Percentiles rank a stretch among this genome's conserved stretches.
Conservation (phyloP, 306 rosid genomes). For the Castanea crenata region DNA sequence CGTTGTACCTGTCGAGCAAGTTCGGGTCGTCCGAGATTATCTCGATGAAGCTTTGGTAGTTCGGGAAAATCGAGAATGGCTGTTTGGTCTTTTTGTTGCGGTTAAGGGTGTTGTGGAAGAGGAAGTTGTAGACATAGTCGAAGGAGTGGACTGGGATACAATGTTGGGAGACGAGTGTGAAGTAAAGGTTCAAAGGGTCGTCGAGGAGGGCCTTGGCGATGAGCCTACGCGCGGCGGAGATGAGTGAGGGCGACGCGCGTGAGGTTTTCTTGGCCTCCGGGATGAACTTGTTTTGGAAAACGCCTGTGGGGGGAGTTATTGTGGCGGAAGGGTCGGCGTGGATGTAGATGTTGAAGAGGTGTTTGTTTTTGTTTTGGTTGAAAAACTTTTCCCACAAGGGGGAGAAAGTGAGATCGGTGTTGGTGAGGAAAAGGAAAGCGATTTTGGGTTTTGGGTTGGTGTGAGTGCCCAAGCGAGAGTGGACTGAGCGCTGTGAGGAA, state of each 20-base stretch:
- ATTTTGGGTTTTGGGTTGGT: constrained; percentile 52
- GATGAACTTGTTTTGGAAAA: constrained; percentile 47
- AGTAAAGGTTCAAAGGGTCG: constrained; percentile 53
- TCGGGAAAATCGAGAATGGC: not conserved
- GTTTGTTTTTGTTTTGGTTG: constrained; percentile 6
- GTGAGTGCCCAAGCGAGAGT: constrained; percentile 22
- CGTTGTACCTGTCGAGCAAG: constrained; percentile 38
- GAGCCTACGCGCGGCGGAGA: constrained; percentile 61
- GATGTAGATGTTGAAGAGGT: constrained; percentile 61
- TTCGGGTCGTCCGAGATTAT: constrained; percentile 55
- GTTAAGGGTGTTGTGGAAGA: constrained; percentile 6
- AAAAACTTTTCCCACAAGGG: constrained; percentile 64
- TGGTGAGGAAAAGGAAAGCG: constrained; percentile 69
- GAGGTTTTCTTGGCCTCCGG: constrained; percentile 35
- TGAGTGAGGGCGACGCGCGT: constrained; percentile 51
- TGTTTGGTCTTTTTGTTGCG: not conserved
- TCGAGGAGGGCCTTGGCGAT: constrained; percentile 47
- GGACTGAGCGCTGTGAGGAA: constrained; percentile 10
- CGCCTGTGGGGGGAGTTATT: constrained; percentile 44
- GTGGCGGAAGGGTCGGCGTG: constrained; percentile 53
- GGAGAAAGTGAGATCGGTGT: constrained; percentile 57
- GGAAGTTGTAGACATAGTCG: constrained; percentile 35
- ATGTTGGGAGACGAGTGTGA: constrained; percentile 53
- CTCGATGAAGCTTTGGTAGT: constrained; percentile 43
- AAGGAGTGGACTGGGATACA: constrained; percentile 62